These are phyloP conservation scores for Mucor saturninus DNA, from an alignment of 371 early-diverging fungal genomes.

Conservation along the genomic window DNA sequence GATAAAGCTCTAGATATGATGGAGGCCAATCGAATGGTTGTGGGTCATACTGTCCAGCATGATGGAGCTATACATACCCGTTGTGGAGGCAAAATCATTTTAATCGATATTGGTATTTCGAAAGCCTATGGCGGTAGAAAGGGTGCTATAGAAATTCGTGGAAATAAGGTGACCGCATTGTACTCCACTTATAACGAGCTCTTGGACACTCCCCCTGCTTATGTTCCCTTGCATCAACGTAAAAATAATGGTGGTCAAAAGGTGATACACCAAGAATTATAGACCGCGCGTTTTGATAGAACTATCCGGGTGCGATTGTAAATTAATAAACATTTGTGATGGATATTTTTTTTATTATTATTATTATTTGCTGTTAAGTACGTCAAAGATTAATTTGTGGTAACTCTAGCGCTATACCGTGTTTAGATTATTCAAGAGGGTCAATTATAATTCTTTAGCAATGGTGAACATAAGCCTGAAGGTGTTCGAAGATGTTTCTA, in stretches of 20 bases:
- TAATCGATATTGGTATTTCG: constrained; percentile 82
- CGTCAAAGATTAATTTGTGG: too few relatives aligned
- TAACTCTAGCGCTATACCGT: too few relatives aligned
- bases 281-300: not conserved
- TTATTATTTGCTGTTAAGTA: too few relatives aligned
- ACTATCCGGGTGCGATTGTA: too few relatives aligned
- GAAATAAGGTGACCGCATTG: constrained; percentile 36
- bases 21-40: constrained; percentile 74
- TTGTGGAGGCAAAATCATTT: constrained; percentile 64
- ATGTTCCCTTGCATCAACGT: constrained; percentile 6
- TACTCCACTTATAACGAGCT: constrained; percentile 26
- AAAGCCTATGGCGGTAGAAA: constrained; percentile 64
- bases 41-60: constrained; percentile 78
- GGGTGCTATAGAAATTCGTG: constrained; percentile 65
- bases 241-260: not conserved
- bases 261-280: not conserved
- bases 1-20: constrained; percentile 55
- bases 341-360: too few relatives aligned
- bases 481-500: too few relatives aligned
- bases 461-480: too few relatives aligned
- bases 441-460: too few relatives aligned
- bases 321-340: too few relatives aligned
- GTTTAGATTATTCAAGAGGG: too few relatives aligned
- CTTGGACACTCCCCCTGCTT: constrained; percentile 21
- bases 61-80: constrained; percentile 67